Conservation (phyloP, 768 basidiomycete species). For the Leccinum variicolor region DNA sequence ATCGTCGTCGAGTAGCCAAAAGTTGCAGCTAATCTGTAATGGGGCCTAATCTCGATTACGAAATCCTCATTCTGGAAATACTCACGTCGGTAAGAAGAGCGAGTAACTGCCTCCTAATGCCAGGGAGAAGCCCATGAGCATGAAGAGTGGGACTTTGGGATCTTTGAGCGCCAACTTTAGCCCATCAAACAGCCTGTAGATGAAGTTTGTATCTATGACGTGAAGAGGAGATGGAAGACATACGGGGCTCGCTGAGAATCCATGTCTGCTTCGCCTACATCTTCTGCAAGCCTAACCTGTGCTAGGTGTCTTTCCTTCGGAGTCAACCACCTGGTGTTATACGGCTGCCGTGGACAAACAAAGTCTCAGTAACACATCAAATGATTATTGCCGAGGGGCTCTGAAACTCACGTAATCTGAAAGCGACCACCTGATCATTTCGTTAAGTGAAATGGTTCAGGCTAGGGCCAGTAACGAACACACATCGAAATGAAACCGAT, state of each 20-base stretch:
- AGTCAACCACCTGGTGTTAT: constrained; percentile 61
- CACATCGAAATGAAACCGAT: constrained; percentile 56
- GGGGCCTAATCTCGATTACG: constrained; percentile 5
- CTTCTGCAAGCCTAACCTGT: constrained; percentile 59
- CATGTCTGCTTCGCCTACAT: constrained; percentile 29
- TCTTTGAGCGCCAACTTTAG: not conserved
- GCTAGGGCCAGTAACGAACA: not conserved
- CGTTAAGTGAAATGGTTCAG: not conserved
- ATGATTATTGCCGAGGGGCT: not conserved
- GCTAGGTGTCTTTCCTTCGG: constrained; percentile 51
- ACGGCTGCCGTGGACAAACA: constrained; percentile 36
- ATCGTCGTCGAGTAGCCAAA: constrained; percentile 40
- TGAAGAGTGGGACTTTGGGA: constrained; percentile 40
- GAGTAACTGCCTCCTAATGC: constrained; percentile 57
- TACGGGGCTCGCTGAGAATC: constrained; percentile 58
- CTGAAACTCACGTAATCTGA: constrained; percentile 51
- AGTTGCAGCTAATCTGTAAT: constrained; percentile 44
- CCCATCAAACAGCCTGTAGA: constrained; percentile 13
- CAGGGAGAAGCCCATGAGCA: constrained; percentile 52
- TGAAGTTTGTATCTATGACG: not conserved
- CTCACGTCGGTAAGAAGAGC: constrained; percentile 45
- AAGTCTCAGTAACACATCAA: not conserved
- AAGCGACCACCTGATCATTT: constrained; percentile 44
- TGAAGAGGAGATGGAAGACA: constrained; percentile 17
- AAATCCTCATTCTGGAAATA: not conserved